These are phyloP conservation scores for Samsoniella hepiali DNA, from an alignment of 2,329 filamentous ascomycete genomes.

Conservation along the genomic window DNA sequence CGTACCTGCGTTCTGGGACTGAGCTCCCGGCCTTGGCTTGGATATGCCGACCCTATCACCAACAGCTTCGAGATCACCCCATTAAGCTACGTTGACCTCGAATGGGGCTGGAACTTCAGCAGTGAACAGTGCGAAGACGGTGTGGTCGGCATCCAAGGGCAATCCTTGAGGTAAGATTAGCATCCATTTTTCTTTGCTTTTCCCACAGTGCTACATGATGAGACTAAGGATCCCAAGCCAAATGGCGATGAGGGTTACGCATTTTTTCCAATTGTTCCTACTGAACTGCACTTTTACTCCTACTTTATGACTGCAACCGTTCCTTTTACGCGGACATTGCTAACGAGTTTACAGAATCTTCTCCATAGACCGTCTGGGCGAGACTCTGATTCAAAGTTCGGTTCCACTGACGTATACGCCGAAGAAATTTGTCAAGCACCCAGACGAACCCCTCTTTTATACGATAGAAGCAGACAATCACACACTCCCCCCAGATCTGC, in stretches of 20 bases:
- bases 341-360: constrained; percentile 63
- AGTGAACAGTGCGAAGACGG: constrained; percentile 92
- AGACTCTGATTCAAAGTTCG: constrained; percentile 81
- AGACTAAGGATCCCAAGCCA: constrained; percentile 55
- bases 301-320: constrained; percentile 13
- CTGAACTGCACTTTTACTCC: constrained; percentile 57
- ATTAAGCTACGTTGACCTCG: constrained; percentile 79
- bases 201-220: constrained; percentile 53
- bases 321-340: constrained; percentile 32
- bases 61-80: constrained; percentile 91
- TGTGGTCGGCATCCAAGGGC: constrained; percentile 88
- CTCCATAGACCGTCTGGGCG: constrained; percentile 79
- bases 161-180: constrained; percentile 70
- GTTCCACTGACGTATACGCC: constrained; percentile 89
- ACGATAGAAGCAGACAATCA: constrained; percentile 94
- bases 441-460: constrained; percentile 85
- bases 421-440: constrained; percentile 80
- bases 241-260: constrained; percentile 52
- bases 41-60: constrained; percentile 84
- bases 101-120: constrained; percentile 95
- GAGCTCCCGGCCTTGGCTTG: constrained; percentile 93
- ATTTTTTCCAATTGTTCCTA: constrained; percentile 91
- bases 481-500: constrained; percentile 75
- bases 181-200: constrained; percentile 31
- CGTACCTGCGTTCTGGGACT: constrained; percentile 84